phyloP scores from a whole-genome alignment of 2,329 filamentous ascomycete genomes.

The Clarireedia monteithiana region DNA sequence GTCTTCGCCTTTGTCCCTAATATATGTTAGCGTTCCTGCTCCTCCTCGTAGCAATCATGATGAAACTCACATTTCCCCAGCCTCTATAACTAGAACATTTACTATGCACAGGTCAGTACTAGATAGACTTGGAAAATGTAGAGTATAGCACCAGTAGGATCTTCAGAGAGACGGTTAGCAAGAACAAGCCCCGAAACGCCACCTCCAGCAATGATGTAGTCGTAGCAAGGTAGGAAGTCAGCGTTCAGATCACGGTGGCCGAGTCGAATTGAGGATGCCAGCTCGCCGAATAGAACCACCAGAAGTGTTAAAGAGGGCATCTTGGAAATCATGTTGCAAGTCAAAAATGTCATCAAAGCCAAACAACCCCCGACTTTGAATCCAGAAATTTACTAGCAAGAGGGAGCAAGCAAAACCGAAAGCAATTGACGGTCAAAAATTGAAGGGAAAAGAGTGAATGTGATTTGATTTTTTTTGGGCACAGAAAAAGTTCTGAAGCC shows the following conservation, averaged over 20 bases:
- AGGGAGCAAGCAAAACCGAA: slow-evolving; percentile 4
- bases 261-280: slow-evolving; percentile 13
- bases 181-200: slow-evolving; percentile 39
- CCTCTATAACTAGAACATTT: slow-evolving; percentile 22
- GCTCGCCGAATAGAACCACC: not conserved
- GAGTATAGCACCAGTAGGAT: slow-evolving; percentile 14
- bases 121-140: not conserved
- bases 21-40: not conserved
- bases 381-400: not conserved
- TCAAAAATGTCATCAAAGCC: slow-evolving; percentile 4
- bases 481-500: not conserved
- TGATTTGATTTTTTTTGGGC: not conserved
- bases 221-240: slow-evolving; percentile 26
- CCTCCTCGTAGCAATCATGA: not conserved
- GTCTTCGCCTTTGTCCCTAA: slow-evolving; percentile 22
- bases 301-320: slow-evolving; percentile 2
- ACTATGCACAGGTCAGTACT: slow-evolving; percentile 14
- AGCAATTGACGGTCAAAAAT: slow-evolving; percentile 8
- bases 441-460: not conserved
- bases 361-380: not conserved
- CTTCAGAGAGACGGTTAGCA: slow-evolving; percentile 36
- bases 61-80: slow-evolving; percentile 18
- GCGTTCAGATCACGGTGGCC: slow-evolving; percentile 17
- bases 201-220: slow-evolving; percentile 38
- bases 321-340: not conserved